phyloP scores from a whole-genome alignment of 2,329 filamentous ascomycete species.

The Cordyceps farinosa region DNA sequence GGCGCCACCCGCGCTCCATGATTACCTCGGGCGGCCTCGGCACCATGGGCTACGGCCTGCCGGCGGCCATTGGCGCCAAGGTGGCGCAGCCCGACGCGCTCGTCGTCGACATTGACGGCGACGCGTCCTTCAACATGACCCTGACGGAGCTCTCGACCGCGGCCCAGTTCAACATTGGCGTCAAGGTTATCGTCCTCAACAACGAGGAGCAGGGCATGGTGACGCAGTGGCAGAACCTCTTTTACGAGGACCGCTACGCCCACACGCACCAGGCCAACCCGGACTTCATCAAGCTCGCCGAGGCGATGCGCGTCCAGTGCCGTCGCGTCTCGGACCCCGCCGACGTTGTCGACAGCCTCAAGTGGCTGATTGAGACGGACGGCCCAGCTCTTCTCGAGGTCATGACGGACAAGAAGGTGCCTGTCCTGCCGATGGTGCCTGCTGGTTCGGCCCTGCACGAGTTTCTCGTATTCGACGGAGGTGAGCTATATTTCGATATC shows the following conservation, averaged over 20 bases:
- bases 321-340: constrained; percentile 68
- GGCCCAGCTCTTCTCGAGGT: constrained; percentile 94
- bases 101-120: constrained; percentile 94
- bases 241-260: constrained; percentile 84
- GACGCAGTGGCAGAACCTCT: constrained; percentile 92
- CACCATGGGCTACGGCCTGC: constrained; percentile 88
- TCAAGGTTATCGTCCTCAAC: constrained; percentile 93
- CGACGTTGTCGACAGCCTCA: constrained; percentile 72
- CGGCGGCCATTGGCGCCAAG: constrained; percentile 92
- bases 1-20: constrained; percentile 88
- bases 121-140: constrained; percentile 99
- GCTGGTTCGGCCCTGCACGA: constrained; percentile 84
- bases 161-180: constrained; percentile 91
- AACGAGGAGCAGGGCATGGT: constrained; percentile 98
- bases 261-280: constrained; percentile 91
- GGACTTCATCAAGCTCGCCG: constrained; percentile 85
- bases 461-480: constrained; percentile 57
- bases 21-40: constrained; percentile 91
- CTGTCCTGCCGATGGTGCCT: constrained; percentile 97
- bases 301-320: constrained; percentile 84
- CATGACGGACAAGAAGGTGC: constrained; percentile 85
- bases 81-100: constrained; percentile 72
- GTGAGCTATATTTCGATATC: constrained; percentile 24
- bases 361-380: constrained; percentile 84
- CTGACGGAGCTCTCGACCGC: constrained; percentile 91